Evolutionary conservation across 176 grass and related monocot species (phyloP).

Genomic region (Eragrostis nindensis): DNA sequence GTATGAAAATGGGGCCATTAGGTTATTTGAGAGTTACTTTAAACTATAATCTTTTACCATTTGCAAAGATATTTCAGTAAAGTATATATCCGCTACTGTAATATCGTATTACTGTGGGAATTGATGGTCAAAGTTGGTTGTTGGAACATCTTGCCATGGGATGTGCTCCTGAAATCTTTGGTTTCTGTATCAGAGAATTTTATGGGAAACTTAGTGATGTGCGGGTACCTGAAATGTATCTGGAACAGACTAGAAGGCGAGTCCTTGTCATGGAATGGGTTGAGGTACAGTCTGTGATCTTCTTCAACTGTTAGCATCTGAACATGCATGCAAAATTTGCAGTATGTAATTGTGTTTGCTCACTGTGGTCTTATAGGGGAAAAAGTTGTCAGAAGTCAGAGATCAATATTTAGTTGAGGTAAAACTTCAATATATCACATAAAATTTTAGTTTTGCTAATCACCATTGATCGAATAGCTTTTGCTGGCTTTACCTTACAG

Average conservation of each 20-base stretch:
- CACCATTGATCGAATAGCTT: conserved; percentile 30
- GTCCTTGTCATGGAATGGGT: conserved; percentile 99
- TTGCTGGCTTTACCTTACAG: conserved; percentile 43
- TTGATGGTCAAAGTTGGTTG: not conserved
- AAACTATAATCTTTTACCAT: not conserved
- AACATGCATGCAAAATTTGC: conserved; percentile 17
- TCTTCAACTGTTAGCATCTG: conserved; percentile 27
- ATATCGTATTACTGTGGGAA: not conserved
- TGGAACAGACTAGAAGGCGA: conserved; percentile 67
- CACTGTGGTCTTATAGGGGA: conserved; percentile 51
- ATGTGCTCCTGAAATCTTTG: conserved; percentile 3
- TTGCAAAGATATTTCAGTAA: not conserved
- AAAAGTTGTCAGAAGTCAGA: conserved; percentile 78
- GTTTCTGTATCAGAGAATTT: conserved; percentile 65
- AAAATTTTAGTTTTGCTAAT: conserved; percentile 1
- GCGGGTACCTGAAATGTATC: conserved; percentile 89
- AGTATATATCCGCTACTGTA: not conserved
- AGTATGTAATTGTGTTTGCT: conserved; percentile 13
- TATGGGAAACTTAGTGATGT: conserved; percentile 88
- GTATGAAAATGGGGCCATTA: not conserved
- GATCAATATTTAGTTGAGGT: conserved; percentile 98
- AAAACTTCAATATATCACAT: conserved; percentile 24
- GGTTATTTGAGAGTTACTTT: not conserved
- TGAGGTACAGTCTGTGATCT: conserved; percentile 59
- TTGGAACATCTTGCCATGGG: not conserved